Evolutionary conservation across 441 rosid species (phyloP).

Genomic region (Gossypium lobatum): DNA sequence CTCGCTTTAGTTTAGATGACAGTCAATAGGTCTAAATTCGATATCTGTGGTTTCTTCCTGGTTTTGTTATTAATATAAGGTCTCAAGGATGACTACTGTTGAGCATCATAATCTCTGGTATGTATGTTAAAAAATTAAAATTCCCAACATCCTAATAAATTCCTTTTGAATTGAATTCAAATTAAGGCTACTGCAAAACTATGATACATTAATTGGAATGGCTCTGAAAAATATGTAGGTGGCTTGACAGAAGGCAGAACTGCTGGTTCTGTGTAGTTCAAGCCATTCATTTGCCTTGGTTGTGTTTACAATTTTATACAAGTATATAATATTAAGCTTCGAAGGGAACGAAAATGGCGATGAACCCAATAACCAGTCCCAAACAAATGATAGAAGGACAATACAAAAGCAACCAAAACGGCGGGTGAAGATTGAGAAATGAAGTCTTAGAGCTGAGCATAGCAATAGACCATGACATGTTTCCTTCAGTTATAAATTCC

Average conservation of each 20-base stretch:
- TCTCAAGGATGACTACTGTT: not conserved
- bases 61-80: no score
- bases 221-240: not conserved
- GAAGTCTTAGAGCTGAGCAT: not conserved
- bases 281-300: not conserved
- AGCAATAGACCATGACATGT: not conserved
- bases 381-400: not conserved
- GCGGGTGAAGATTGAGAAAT: not conserved
- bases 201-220: not conserved
- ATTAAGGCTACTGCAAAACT: not conserved
- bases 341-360: not conserved
- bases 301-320: not conserved
- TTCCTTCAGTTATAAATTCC: not conserved
- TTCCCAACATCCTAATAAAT: not conserved
- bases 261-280: not conserved
- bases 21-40: not conserved
- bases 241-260: no score
- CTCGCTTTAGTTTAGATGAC: not conserved
- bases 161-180: not conserved
- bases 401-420: not conserved
- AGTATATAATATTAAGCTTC: not conserved
- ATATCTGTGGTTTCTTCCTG: not conserved
- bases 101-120: not conserved
- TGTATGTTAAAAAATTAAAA: not conserved
- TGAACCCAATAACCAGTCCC: not conserved